These are phyloP conservation scores for Myriangium duriaei DNA, from an alignment of 2,329 filamentous ascomycete genomes.

Conservation along the genomic window DNA sequence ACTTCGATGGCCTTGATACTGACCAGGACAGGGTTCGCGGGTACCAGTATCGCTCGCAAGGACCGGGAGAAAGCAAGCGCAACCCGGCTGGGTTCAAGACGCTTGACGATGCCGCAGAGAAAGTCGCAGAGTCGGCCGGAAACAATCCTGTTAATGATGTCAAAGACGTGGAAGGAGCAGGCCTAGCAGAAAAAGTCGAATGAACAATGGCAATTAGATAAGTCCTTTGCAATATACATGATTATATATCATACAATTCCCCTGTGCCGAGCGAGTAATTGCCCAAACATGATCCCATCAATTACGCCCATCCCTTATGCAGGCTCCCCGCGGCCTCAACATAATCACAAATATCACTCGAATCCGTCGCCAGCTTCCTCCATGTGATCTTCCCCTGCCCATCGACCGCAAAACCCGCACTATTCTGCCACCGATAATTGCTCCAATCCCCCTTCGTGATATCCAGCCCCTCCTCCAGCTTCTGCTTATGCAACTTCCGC, in stretches of 20 bases:
- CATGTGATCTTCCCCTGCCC: constrained; percentile 40
- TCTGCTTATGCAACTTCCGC: constrained; percentile 11
- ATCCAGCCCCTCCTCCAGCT: constrained; percentile 13
- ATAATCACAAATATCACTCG: constrained; percentile 45
- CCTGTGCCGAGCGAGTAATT: too few species aligned
- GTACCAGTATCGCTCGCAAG: constrained; percentile 66
- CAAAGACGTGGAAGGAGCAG: constrained; percentile 36
- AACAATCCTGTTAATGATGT: constrained; percentile 37
- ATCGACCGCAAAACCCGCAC: constrained; percentile 52
- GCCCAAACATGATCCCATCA: too few species aligned
- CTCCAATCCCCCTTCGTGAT: constrained; percentile 38
- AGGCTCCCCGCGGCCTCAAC: constrained; percentile 29
- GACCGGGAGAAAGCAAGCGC: constrained; percentile 47
- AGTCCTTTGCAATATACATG: too few species aligned
- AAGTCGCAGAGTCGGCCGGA: constrained; percentile 36
- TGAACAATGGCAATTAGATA: constrained; percentile 3
- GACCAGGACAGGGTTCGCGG: constrained; percentile 48
- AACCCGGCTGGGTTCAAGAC: constrained; percentile 57
- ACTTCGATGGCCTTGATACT: constrained; percentile 8
- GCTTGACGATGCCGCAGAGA: constrained; percentile 37
- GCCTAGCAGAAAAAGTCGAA: constrained; percentile 19
- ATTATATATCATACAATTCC: too few species aligned
- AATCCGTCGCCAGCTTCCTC: constrained; percentile 34
- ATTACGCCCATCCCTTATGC: constrained; percentile 4
- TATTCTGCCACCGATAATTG: constrained; percentile 50